Percentiles rank a stretch among this genome's conserved stretches.
Evolutionary conservation across 331 rosid genomes (phyloP).

Genomic region (Spiraea crenata): DNA sequence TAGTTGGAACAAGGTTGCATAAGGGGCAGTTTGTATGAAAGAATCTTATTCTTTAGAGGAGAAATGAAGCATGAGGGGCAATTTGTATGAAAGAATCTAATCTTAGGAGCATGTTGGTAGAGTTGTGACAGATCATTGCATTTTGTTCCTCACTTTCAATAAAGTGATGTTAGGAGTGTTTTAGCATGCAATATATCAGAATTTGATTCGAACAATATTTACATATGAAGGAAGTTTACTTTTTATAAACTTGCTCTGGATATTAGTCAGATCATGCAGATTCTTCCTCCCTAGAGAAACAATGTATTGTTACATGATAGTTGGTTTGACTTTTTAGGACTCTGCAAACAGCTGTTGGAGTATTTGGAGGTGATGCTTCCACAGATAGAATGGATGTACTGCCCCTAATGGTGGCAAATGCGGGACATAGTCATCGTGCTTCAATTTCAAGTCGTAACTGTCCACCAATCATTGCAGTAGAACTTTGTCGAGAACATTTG

Average conservation of each 20-base stretch:
- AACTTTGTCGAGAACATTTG: slow-evolving; percentile 48
- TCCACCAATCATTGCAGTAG: slow-evolving; percentile 42
- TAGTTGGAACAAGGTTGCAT: neutral
- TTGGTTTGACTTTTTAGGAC: slow-evolving; percentile 34
- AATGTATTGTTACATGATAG: neutral
- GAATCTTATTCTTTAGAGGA: neutral
- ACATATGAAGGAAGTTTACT: neutral
- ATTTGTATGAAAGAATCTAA: neutral
- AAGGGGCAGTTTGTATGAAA: neutral
- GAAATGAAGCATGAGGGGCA: neutral
- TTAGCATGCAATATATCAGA: too few relatives aligned
- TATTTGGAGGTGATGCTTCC: slow-evolving; percentile 47
- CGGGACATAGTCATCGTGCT: slow-evolving; percentile 31
- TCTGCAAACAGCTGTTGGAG: slow-evolving; percentile 52
- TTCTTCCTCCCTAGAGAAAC: neutral
- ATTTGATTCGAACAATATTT: too few relatives aligned
- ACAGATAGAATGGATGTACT: slow-evolving; percentile 33
- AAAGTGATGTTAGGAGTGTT: too few relatives aligned
- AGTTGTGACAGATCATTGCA: neutral
- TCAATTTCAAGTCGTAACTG: slow-evolving; percentile 45
- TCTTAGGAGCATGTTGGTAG: neutral
- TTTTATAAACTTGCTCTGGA: neutral
- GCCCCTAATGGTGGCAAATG: slow-evolving; percentile 49
- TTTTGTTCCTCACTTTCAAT: too few relatives aligned
- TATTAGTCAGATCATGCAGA: neutral